A percentile compares a stretch with the other conserved stretches of the same genome.
Conservation (phyloP, 2,329 filamentous ascomycete species). For the Exutisphaerella laricina region DNA sequence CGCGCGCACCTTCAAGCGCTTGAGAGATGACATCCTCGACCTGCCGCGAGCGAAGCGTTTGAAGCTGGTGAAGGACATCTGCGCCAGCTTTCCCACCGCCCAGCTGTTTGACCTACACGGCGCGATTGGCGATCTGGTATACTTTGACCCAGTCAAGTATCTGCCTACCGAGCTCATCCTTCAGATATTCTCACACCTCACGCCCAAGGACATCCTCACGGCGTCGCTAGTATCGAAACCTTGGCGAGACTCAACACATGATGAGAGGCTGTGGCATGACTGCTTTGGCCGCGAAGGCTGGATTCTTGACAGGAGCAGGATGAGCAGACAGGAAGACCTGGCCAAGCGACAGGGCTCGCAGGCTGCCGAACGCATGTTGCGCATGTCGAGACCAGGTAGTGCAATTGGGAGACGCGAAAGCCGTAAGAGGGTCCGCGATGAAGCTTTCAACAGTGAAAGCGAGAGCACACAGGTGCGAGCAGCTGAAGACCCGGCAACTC, state of each 20-base stretch:
- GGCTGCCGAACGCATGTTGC: constrained; percentile 35
- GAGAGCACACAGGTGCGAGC: constrained; percentile 13
- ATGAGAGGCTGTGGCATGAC: constrained; percentile 79
- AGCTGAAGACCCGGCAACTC: constrained; percentile 2
- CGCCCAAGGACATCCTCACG: constrained; percentile 70
- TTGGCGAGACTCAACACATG: constrained; percentile 76
- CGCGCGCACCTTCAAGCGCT: neutral
- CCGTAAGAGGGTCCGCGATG: constrained; percentile 29
- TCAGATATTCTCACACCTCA: constrained; percentile 80
- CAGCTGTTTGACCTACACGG: constrained; percentile 15
- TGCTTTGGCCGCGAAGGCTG: constrained; percentile 84
- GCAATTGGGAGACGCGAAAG: constrained; percentile 22
- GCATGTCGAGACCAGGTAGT: constrained; percentile 56
- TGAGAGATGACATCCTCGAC: constrained; percentile 2
- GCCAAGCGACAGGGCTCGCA: constrained; percentile 15
- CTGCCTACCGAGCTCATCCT: constrained; percentile 88
- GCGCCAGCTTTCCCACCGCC: constrained; percentile 16
- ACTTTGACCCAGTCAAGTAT: constrained; percentile 84
- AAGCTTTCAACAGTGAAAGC: constrained; percentile 31
- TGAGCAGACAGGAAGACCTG: constrained; percentile 20
- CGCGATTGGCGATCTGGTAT: constrained; percentile 55
- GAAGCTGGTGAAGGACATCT: constrained; percentile 13
- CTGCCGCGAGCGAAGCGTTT: constrained; percentile 2
- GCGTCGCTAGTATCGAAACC: constrained; percentile 72
- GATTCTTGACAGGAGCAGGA: constrained; percentile 36